Evolutionary conservation across 805 yeast genomes (phyloP), one percentile per base, ranked within the genome.

Genomic region (Saccharomyces mikatae): DNA sequence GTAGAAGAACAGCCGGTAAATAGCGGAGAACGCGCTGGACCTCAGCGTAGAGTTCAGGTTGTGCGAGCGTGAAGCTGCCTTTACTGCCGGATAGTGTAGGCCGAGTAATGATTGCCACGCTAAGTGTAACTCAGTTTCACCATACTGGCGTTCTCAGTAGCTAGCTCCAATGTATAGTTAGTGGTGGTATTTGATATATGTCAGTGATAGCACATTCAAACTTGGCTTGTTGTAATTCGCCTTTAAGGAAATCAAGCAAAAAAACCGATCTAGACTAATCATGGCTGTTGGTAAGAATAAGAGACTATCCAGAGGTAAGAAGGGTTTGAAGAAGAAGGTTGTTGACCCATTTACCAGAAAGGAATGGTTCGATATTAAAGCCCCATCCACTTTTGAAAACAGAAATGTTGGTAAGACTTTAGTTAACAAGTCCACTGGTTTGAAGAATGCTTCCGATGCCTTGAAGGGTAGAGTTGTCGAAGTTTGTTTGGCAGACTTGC

Each of bases 281-380:
- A 81, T 83, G 87, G 89, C 87, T 80, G 88, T 85, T 74, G 92
- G 92, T 72, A 86, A 87, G 82, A 86, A 86, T 77, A 86, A 87
- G 84, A 80, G 86, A 76, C 75, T 82, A 74, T 77, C 82, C 78
- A 84, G 84, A 82, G 92, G 92, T 75, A 86, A 86, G 89, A 92
- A 92, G 80, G 97, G 97, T 74, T 80, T 89, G 78, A 91, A 92
- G 95, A 92, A 92, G 95, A 92, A 86, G 86, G 92, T 88, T 74
- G 96, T 89, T 68, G 98, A 91, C 84, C 97, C 98, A 75, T 92
- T 91, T 92, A 82, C 96, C 85, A 89, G 91, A 80, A 91, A 91
- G 82, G 97, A 91, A 71, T 91, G 98, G 97, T 90, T 82, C 78
- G 95, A 88, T 78, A 88, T 90, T 80, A 90, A 91, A 82, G 98